Conservation (phyloP, 2,329 filamentous ascomycete genomes). For the Helotiales sp. region DNA sequence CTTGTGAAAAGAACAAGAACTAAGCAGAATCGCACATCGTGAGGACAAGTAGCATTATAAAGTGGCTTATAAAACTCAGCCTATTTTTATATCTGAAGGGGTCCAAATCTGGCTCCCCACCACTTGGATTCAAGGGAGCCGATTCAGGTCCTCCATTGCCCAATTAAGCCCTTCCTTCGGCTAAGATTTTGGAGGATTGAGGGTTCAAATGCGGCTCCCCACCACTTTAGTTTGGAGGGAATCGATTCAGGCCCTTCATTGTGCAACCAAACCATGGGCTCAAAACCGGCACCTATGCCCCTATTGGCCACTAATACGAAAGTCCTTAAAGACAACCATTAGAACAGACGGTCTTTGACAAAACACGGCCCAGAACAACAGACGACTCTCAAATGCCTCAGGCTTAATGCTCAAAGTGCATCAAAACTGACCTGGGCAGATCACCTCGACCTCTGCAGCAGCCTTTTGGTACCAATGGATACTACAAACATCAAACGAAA, state of each 20-base stretch:
- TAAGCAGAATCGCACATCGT: not conserved
- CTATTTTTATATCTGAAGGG: conserved; percentile 21
- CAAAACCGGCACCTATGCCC: conserved; percentile 11
- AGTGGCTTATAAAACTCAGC: not conserved
- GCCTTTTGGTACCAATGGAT: too few species aligned
- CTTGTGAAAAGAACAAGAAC: conserved; percentile 5
- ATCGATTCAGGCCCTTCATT: conserved; percentile 13
- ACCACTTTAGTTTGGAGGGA: conserved; percentile 10
- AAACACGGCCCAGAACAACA: conserved; percentile 4
- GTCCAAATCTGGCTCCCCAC: conserved; percentile 11
- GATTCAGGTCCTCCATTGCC: conserved; percentile 9
- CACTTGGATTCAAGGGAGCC: conserved; percentile 11
- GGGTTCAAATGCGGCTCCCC: conserved; percentile 15
- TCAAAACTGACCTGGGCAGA: conserved; percentile 14
- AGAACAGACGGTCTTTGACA: conserved; percentile 6
- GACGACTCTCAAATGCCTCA: conserved; percentile 10
- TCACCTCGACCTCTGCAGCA: too few species aligned
- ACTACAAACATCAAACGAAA: too few species aligned
- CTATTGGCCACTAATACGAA: conserved; percentile 13
- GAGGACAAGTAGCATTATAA: not conserved
- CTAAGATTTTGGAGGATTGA: conserved; percentile 15
- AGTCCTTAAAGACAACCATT: conserved; percentile 13
- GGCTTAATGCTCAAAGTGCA: conserved; percentile 14
- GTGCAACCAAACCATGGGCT: not conserved
- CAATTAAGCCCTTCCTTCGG: conserved; percentile 4